These are phyloP conservation scores for Xylariaceae sp. DNA, from an alignment of 2,329 filamentous ascomycete genomes.

Conservation along the genomic window DNA sequence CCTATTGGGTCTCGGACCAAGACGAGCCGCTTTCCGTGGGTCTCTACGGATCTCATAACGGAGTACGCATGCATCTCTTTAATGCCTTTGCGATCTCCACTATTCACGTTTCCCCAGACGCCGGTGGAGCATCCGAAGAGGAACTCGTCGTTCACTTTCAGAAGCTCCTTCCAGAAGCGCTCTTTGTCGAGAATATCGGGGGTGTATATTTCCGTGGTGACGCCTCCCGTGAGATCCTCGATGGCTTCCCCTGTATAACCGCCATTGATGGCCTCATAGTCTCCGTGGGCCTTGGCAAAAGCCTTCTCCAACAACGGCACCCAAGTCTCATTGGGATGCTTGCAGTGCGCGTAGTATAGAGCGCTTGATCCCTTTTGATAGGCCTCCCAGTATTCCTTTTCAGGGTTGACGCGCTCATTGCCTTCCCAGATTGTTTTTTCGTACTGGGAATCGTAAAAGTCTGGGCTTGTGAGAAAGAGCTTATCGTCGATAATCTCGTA, in stretches of 20 bases:
- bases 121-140: constrained; percentile 58
- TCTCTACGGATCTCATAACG: constrained; percentile 53
- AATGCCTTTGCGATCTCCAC: constrained; percentile 51
- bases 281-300: constrained; percentile 69
- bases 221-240: constrained; percentile 59
- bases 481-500: constrained; percentile 55
- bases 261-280: constrained; percentile 66
- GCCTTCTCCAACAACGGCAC: constrained; percentile 67
- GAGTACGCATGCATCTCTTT: constrained; percentile 57
- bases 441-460: constrained; percentile 55
- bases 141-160: constrained; percentile 73
- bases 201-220: constrained; percentile 60
- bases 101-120: constrained; percentile 36
- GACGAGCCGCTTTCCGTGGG: constrained; percentile 58
- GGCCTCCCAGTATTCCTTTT: constrained; percentile 55
- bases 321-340: constrained; percentile 66
- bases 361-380: constrained; percentile 65
- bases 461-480: constrained; percentile 51
- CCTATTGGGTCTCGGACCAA: constrained; percentile 75
- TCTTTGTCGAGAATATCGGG: constrained; percentile 69
- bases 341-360: constrained; percentile 65
- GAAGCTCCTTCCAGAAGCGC: constrained; percentile 72
- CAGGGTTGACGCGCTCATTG: constrained; percentile 45
- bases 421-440: constrained; percentile 44
- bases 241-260: constrained; percentile 57